Evolutionary conservation across 495 filamentous ascomycete species (phyloP).

Genomic region (Aspergillus diversus): DNA sequence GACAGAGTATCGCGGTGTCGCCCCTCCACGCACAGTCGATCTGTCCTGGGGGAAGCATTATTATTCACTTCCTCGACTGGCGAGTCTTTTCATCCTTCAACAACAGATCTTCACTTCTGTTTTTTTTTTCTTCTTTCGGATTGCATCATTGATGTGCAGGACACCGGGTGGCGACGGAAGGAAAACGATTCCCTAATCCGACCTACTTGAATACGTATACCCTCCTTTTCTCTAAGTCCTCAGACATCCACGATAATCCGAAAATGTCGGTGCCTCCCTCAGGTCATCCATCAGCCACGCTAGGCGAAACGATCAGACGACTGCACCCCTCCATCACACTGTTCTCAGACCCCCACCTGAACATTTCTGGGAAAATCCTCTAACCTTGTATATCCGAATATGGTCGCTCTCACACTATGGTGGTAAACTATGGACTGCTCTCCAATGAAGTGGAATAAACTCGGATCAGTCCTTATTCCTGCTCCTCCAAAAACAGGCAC

Average conservation of each 20-base stretch:
- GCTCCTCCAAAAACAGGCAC: background rate
- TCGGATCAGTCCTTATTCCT: background rate
- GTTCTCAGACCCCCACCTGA: constrained; percentile 12
- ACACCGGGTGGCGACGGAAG: background rate
- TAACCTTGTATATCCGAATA: background rate
- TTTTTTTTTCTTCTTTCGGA: background rate
- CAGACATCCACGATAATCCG: background rate
- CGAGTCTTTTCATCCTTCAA: background rate
- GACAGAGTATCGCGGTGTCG: background rate
- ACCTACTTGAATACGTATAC: background rate
- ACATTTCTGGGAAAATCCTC: background rate
- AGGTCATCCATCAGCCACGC: constrained; percentile 13
- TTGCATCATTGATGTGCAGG: background rate
- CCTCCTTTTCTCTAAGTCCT: background rate
- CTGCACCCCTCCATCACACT: constrained; percentile 20
- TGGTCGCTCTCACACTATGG: background rate
- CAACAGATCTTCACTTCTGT: background rate
- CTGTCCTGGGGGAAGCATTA: background rate
- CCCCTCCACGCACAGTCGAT: constrained; percentile 6
- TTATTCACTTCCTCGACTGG: background rate
- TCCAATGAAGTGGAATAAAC: background rate
- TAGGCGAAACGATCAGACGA: constrained; percentile 23
- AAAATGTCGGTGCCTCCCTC: background rate
- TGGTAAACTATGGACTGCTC: background rate
- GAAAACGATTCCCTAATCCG: background rate